Evolutionary conservation across 2,329 filamentous ascomycete genomes (phyloP), one percentile per base, ranked within the genome.

Genomic region (Pseudopithomyces chartarum): DNA sequence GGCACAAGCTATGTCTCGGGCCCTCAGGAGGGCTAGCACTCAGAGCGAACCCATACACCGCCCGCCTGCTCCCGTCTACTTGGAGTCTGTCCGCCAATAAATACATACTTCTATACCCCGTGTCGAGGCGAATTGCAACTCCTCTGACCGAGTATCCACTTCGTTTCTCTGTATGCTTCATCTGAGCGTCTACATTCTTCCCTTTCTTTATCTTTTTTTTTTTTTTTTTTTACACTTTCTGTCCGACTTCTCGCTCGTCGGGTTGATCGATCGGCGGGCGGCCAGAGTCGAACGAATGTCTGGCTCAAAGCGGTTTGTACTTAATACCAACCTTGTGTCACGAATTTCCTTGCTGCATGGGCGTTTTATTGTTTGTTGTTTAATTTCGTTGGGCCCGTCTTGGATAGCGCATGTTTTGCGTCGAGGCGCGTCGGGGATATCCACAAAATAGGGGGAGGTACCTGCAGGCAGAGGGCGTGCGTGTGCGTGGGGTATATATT

Each of bases 341-440:
- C 50, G 50, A 52, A 52, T 52, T 32, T 52, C 40, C 40, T 52
- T 52, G 29, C 22, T 44, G 38, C 38, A 42, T 43, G 17, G 48
- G 38, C 48, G 48, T 51, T 51, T 19, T 51, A 5, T 29, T 29
- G 5, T 29, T n/a, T 29, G 5, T 29, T 29, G 5, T 29, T 8
- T 8, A 4, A 5, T 29, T 8, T 29, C 8, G 5, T 29, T 29
- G 5, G 22, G 23, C 6, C 15, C n/a, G 33, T 6, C 7, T 38
- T 20, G 12, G 15, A 29, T 48, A 39, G 33, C 19, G 5, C 15
- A 29, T 20, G 23, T 34, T 49, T 32, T 22, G 45, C 13, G 12
- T 39, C 38, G 15, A 38, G 15, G 32, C 32, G 22, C 33, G 47
- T 19, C 29, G 39, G 39, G 47, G 47, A 50, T 50, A 50, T 39